Conservation (phyloP, 1,139 yeast genomes). For the Kodamaea suecica region DNA sequence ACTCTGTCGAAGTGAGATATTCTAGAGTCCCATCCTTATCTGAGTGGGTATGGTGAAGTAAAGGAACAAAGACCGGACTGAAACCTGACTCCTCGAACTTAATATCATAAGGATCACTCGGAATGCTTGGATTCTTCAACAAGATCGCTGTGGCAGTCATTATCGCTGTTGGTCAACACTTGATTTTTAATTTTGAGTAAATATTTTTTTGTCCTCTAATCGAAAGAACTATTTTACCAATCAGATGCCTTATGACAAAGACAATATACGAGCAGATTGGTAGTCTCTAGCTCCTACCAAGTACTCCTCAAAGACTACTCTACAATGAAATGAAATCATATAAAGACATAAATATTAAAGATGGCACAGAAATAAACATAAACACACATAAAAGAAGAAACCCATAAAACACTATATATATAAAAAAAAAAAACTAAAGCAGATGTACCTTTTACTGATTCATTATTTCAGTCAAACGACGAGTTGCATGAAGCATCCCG, state of each 20-base stretch:
- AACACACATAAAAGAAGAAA: background rate
- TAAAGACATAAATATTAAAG: too few species aligned
- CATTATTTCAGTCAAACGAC: slow-evolving; percentile 5
- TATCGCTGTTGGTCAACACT: background rate
- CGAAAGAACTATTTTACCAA: background rate
- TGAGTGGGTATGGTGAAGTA: slow-evolving; percentile 60
- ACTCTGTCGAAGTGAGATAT: slow-evolving; percentile 42
- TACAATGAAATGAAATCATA: too few species aligned
- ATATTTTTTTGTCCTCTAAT: too few species aligned
- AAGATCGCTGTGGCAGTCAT: slow-evolving; percentile 28
- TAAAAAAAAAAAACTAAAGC: slow-evolving; percentile 1
- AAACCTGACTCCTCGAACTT: slow-evolving; percentile 32
- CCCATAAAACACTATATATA: background rate
- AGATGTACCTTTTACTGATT: too few species aligned
- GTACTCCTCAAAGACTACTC: too few species aligned
- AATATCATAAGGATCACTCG: slow-evolving; percentile 60
- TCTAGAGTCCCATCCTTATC: slow-evolving; percentile 42
- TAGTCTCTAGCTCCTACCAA: too few species aligned
- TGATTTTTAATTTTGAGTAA: background rate
- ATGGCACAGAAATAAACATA: slow-evolving; percentile 3
- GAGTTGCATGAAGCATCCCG: slow-evolving; percentile 9
- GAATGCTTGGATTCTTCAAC: slow-evolving; percentile 66
- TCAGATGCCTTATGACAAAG: too few species aligned
- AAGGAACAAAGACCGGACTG: slow-evolving; percentile 59
- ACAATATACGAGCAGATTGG: too few species aligned